These are phyloP conservation scores for Malus asiatica DNA, from an alignment of 306 rosid species.

Conservation along the genomic window DNA sequence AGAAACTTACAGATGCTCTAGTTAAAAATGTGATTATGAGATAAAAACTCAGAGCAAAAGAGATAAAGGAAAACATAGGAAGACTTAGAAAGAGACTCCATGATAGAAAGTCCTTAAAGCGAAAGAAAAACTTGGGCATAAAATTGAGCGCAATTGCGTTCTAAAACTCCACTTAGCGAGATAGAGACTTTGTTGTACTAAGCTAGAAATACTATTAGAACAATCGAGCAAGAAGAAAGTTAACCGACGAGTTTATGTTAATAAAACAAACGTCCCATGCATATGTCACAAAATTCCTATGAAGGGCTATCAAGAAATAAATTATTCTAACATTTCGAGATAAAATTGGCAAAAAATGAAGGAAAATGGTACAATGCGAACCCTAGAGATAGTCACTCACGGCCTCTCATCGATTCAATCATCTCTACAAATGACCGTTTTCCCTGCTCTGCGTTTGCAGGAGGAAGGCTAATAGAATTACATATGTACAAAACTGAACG, in stretches of 20 bases:
- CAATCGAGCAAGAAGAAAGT: no score
- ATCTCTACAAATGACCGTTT: constrained; percentile 53
- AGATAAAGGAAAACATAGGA: no score
- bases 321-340: constrained; percentile 19
- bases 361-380: constrained; percentile 29
- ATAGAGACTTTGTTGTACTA: no score
- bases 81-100: no score
- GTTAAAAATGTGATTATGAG: no score
- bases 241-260: constrained; percentile 1
- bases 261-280: constrained; percentile 20
- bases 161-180: no score
- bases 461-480: constrained; percentile 49
- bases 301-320: constrained; percentile 31
- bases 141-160: no score
- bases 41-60: no score
- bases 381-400: constrained; percentile 45
- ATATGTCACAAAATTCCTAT: constrained; percentile 27
- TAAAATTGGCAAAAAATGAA: constrained; percentile 1
- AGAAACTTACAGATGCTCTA: no score
- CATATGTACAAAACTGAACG: constrained; percentile 55
- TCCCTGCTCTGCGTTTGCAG: constrained; percentile 59
- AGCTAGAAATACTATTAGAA: no score
- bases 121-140: no score
- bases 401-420: constrained; percentile 32
- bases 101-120: no score